Percentiles rank a stretch among this genome's conserved stretches.
These are phyloP conservation scores for Rhodotorula taiwanensis DNA, from an alignment of 768 basidiomycete genomes.

Conservation along the genomic window DNA sequence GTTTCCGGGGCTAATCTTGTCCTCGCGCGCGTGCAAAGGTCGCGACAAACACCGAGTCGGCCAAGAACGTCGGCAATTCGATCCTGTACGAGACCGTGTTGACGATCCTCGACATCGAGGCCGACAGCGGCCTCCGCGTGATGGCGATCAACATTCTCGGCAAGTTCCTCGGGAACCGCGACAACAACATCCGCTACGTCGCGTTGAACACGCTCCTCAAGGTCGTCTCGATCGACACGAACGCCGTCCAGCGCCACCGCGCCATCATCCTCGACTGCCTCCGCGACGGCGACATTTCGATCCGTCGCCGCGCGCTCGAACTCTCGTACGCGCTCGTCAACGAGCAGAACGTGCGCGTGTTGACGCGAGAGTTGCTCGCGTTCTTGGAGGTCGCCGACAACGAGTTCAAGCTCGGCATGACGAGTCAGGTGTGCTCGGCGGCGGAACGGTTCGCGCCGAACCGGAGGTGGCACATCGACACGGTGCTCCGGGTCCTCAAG, in stretches of 20 bases:
- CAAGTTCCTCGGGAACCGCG: slow-evolving; percentile 92
- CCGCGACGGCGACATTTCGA: slow-evolving; percentile 98
- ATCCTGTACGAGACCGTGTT: slow-evolving; percentile 96
- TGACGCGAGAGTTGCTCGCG: slow-evolving; percentile 83
- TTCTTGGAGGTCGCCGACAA: slow-evolving; percentile 98
- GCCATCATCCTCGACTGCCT: slow-evolving; percentile 98
- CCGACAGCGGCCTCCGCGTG: slow-evolving; percentile 86
- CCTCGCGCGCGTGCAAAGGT: slow-evolving; percentile 58
- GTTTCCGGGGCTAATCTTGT: not conserved
- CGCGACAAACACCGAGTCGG: slow-evolving; percentile 96
- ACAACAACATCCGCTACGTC: slow-evolving; percentile 98
- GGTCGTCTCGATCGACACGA: slow-evolving; percentile 94
- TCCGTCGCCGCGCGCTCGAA: slow-evolving; percentile 90
- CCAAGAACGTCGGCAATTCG: slow-evolving; percentile 96
- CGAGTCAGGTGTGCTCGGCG: slow-evolving; percentile 90
- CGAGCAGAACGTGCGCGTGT: slow-evolving; percentile 82
- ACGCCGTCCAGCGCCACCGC: slow-evolving; percentile 93
- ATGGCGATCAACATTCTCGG: slow-evolving; percentile 99
- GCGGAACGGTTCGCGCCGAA: slow-evolving; percentile 96
- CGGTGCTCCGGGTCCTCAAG: slow-evolving; percentile 82
- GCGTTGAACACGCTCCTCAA: slow-evolving; percentile 97
- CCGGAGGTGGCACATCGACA: slow-evolving; percentile 98
- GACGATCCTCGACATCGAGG: slow-evolving; percentile 92
- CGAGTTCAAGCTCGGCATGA: slow-evolving; percentile 97
- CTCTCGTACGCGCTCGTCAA: slow-evolving; percentile 95